Percentiles rank a stretch among this genome's conserved stretches.
Evolutionary conservation across 73 alveolate species (phyloP).

Genomic region (Tetrahymena borealis): DNA sequence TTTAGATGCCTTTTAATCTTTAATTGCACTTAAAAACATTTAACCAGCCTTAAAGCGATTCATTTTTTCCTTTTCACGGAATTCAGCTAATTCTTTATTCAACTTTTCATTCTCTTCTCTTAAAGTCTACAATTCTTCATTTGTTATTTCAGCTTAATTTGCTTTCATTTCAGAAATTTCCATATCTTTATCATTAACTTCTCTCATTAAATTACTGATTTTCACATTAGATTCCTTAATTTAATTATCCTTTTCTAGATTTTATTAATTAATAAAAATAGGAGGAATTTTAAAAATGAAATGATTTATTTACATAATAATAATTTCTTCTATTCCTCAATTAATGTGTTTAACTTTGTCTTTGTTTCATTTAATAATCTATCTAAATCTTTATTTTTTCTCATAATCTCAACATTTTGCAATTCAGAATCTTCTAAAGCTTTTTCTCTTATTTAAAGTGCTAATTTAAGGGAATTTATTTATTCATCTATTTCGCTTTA

Average conservation of each 20-base stretch:
- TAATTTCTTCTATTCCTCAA: constrained; percentile 7
- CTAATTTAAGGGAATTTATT: constrained; percentile 9
- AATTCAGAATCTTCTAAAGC: constrained; percentile 20
- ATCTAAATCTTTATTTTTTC: constrained; percentile 6
- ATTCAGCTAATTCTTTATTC: background rate
- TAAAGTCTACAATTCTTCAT: background rate
- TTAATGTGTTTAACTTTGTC: constrained; percentile 1
- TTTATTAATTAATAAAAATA: background rate
- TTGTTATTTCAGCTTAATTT: constrained; percentile 13
- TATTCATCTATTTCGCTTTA: constrained; percentile 5
- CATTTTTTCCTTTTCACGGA: constrained; percentile 8
- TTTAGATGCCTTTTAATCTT: background rate
- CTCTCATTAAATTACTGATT: background rate
- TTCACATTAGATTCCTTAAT: constrained; percentile 17
- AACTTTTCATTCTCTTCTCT: constrained; percentile 1
- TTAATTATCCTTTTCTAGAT: constrained; percentile 3
- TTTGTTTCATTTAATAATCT: background rate
- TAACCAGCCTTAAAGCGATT: constrained; percentile 32
- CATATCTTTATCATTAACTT: constrained; percentile 1
- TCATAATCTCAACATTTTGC: background rate
- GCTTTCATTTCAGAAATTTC: constrained; percentile 11
- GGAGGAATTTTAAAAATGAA: background rate
- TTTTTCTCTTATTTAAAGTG: constrained; percentile 5
- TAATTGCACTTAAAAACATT: constrained; percentile 5
- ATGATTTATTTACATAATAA: background rate